Percentiles rank a stretch among this genome's conserved stretches.
These are phyloP conservation scores for Forsythia suspensa DNA, from an alignment of 257 asterid genomes.

Conservation along the genomic window DNA sequence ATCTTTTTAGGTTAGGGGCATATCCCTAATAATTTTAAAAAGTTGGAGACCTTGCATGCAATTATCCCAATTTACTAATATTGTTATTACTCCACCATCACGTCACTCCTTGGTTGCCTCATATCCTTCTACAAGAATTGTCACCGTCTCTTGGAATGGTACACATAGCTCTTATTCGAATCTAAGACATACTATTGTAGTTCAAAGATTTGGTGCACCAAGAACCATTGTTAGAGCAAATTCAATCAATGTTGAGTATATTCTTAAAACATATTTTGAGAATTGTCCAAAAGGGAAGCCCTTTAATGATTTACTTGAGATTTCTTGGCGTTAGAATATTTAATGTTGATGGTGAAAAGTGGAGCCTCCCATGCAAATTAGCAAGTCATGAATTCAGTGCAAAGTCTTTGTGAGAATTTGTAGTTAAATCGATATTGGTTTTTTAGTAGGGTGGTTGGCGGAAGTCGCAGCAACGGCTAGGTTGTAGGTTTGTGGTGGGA, in stretches of 20 bases:
- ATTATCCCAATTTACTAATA: too few species aligned
- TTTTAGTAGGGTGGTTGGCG: too few species aligned
- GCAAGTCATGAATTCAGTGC: constrained; percentile 58
- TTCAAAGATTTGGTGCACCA: constrained; percentile 53
- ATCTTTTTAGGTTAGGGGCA: too few species aligned
- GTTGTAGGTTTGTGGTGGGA: too few species aligned
- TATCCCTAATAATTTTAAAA: too few species aligned
- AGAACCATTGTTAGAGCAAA: constrained; percentile 51
- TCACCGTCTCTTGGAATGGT: constrained; percentile 54
- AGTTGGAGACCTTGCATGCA: too few species aligned
- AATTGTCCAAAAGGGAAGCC: constrained; percentile 63
- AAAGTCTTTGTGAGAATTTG: too few species aligned
- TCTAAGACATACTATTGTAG: constrained; percentile 47
- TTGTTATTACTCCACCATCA: too few species aligned
- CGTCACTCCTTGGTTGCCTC: background rate
- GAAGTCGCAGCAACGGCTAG: too few species aligned
- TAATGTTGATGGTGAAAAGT: constrained; percentile 53
- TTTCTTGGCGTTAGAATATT: constrained; percentile 56
- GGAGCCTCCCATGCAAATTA: constrained; percentile 59
- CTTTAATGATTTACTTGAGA: constrained; percentile 45
- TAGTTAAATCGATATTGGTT: too few species aligned
- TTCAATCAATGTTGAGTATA: constrained; percentile 51
- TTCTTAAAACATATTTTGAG: constrained; percentile 45
- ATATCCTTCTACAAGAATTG: constrained; percentile 61
- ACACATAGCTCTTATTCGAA: constrained; percentile 45